Base-by-base conservation (phyloP, 1,284 basidiomycete species). In the Ustilago nuda region DNA sequence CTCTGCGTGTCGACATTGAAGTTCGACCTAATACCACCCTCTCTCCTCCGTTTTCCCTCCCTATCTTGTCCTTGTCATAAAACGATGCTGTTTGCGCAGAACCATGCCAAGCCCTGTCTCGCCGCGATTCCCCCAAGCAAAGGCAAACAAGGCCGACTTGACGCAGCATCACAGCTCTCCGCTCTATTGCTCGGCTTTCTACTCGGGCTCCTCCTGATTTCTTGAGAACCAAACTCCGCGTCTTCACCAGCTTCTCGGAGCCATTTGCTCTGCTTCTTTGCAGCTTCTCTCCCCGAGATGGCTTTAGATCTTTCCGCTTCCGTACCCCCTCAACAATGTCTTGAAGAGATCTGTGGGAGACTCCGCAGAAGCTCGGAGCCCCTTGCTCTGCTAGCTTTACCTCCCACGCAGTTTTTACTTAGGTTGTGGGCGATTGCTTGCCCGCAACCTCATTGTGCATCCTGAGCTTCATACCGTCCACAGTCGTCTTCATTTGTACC, bases 91-190 rank as follows among this genome's bases (percentile, higher is more conserved):
- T 9, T 61, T 46, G 60, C 13, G 32, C 43, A 35, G 43, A 48
- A 43, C 52, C 41, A 51, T 61, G 52, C 52, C 60, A 61, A 55
- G 43, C 23, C 60, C 33, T 53, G 17, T 54, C 33, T 61, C 52
- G 51, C 39, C 60, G 58, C 33, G 33, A 53, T 53, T 30, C 32
- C 23, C 8, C 33, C 35, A 53, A 36, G 15, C 33, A 35, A 53
- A 35, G n/a, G 30, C 13, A 13, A 52, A 52, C 50, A 33, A 45
- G n/a, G 43, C 43, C 19, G 11, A 45, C 43, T 45, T 45, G 43
- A 45, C 43, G 43, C 51, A n/a, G 51, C 51, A 33, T 36, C 9
- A 17, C 7, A 33, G 17, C 23, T 30, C 48, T 36, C n/a, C 33
- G 17, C n/a, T 27, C 9, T 15, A 27, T 50, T 50, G 32, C 19